These are phyloP conservation scores for Penicillium herquei DNA, from an alignment of 495 filamentous ascomycete genomes.

Conservation along the genomic window DNA sequence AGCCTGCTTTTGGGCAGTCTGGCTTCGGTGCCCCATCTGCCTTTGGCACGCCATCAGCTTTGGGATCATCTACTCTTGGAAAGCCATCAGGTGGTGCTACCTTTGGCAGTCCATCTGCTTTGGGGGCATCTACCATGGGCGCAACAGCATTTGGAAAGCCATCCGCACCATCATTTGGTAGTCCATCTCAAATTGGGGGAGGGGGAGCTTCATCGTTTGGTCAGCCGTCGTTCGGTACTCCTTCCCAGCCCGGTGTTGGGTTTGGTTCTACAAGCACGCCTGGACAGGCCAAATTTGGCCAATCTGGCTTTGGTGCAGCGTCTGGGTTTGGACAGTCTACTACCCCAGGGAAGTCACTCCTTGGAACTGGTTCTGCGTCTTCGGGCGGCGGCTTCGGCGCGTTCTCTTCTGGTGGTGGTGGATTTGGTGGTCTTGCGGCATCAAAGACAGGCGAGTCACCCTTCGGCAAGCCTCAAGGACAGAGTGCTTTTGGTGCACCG, in stretches of 20 bases:
- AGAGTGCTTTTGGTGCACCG: slow-evolving; percentile 2
- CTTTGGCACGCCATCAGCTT: slow-evolving; percentile 38
- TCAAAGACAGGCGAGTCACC: slow-evolving; percentile 23
- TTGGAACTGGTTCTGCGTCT: slow-evolving; percentile 21
- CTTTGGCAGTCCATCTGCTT: slow-evolving; percentile 41
- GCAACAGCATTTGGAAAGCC: slow-evolving; percentile 39
- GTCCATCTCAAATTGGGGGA: slow-evolving; percentile 23
- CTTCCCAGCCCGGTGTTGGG: slow-evolving; percentile 27
- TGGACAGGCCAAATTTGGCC: slow-evolving; percentile 34
- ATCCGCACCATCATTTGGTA: slow-evolving; percentile 22
- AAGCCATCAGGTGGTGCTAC: slow-evolving; percentile 24
- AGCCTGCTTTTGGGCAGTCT: slow-evolving; percentile 41
- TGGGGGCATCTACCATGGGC: slow-evolving; percentile 30
- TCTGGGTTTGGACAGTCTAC: slow-evolving; percentile 42
- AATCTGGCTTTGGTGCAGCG: slow-evolving; percentile 49
- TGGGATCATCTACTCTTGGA: slow-evolving; percentile 35
- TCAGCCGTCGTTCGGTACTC: slow-evolving; percentile 30
- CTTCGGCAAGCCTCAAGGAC: slow-evolving; percentile 10
- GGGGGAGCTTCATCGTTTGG: slow-evolving; percentile 22
- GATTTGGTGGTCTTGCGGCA: slow-evolving; percentile 35
- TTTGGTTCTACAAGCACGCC: slow-evolving; percentile 32
- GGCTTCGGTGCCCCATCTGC: slow-evolving; percentile 36
- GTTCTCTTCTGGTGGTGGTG: slow-evolving; percentile 25
- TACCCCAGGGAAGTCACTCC: slow-evolving; percentile 29
- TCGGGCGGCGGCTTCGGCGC: slow-evolving; percentile 40